Evolutionary conservation across 2,329 filamentous ascomycete species (phyloP).

Genomic region (Pseudocercospora fijiensis): DNA sequence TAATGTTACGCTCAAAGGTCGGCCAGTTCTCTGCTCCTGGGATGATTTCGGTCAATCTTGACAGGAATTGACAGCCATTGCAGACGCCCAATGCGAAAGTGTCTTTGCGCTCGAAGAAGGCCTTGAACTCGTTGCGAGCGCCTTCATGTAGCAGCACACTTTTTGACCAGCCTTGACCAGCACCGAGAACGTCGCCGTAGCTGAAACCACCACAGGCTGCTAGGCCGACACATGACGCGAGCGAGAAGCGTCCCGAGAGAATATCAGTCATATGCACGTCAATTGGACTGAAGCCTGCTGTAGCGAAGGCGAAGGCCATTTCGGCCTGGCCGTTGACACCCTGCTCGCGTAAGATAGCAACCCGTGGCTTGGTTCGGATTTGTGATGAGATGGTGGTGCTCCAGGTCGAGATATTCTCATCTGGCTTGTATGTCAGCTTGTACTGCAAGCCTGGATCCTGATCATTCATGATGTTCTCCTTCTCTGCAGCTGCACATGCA

Average conservation of each 20-base stretch:
- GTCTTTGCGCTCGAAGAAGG: slow-evolving; percentile 82
- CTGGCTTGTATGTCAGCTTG: slow-evolving; percentile 75
- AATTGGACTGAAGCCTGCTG: slow-evolving; percentile 84
- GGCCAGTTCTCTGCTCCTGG: slow-evolving; percentile 82
- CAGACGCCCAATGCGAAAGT: slow-evolving; percentile 94
- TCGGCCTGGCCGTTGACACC: slow-evolving; percentile 96
- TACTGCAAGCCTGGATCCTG: slow-evolving; percentile 80
- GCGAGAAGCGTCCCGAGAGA: slow-evolving; percentile 73
- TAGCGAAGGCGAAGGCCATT: slow-evolving; percentile 94
- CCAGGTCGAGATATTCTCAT: slow-evolving; percentile 72
- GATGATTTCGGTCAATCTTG: slow-evolving; percentile 76
- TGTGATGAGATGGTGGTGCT: slow-evolving; percentile 60
- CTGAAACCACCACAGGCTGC: slow-evolving; percentile 97
- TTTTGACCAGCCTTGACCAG: slow-evolving; percentile 96
- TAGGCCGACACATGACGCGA: slow-evolving; percentile 80
- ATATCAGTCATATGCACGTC: slow-evolving; percentile 97
- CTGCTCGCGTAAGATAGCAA: slow-evolving; percentile 92
- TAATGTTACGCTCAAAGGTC: slow-evolving; percentile 78
- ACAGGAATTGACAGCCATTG: slow-evolving; percentile 96
- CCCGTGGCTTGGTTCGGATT: slow-evolving; percentile 66
- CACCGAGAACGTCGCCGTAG: slow-evolving; percentile 87
- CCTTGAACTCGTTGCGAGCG: slow-evolving; percentile 72
- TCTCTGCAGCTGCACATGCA: slow-evolving; percentile 80
- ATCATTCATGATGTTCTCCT: slow-evolving; percentile 69
- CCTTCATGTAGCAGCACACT: slow-evolving; percentile 81